Evolutionary conservation across 495 filamentous ascomycete species (phyloP).

Genomic region (Oidiodendron maius): DNA sequence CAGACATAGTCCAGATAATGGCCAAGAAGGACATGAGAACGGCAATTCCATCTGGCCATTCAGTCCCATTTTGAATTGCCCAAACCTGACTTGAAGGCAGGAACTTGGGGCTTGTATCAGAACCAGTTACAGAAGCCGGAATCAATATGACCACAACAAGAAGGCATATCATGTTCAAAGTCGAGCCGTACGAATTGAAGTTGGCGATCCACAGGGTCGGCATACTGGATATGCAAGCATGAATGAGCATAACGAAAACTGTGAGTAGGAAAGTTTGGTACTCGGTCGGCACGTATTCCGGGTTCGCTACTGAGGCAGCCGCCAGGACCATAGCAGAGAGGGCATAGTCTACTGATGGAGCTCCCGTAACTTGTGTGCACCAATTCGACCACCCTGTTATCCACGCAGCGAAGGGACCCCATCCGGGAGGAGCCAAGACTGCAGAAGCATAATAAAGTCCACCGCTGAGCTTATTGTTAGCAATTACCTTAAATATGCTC

Average conservation of each 20-base stretch:
- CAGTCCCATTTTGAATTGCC: slow-evolving; percentile 64
- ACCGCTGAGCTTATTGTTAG: slow-evolving; percentile 38
- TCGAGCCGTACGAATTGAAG: slow-evolving; percentile 72
- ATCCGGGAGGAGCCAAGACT: slow-evolving; percentile 71
- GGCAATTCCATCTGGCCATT: slow-evolving; percentile 65
- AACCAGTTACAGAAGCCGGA: slow-evolving; percentile 46
- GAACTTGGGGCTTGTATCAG: slow-evolving; percentile 52
- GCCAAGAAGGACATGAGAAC: slow-evolving; percentile 73
- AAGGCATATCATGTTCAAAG: slow-evolving; percentile 67
- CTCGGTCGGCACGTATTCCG: slow-evolving; percentile 53
- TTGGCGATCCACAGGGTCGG: slow-evolving; percentile 68
- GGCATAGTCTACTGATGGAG: slow-evolving; percentile 50
- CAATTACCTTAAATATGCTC: slow-evolving; percentile 8
- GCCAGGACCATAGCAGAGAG: slow-evolving; percentile 70
- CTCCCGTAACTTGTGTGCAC: slow-evolving; percentile 63
- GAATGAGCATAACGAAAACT: slow-evolving; percentile 62
- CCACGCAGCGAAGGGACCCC: slow-evolving; percentile 71
- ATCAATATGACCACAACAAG: slow-evolving; percentile 65
- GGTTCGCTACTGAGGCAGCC: slow-evolving; percentile 61
- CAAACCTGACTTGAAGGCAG: slow-evolving; percentile 57
- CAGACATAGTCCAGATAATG: slow-evolving; percentile 50
- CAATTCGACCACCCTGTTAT: slow-evolving; percentile 73
- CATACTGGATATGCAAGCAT: slow-evolving; percentile 66
- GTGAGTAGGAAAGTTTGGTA: slow-evolving; percentile 72
- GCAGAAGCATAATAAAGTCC: slow-evolving; percentile 76